Evolutionary conservation across 2,329 filamentous ascomycete genomes (phyloP), one percentile per base, ranked within the genome.

Genomic region (Beauveria varroae): DNA sequence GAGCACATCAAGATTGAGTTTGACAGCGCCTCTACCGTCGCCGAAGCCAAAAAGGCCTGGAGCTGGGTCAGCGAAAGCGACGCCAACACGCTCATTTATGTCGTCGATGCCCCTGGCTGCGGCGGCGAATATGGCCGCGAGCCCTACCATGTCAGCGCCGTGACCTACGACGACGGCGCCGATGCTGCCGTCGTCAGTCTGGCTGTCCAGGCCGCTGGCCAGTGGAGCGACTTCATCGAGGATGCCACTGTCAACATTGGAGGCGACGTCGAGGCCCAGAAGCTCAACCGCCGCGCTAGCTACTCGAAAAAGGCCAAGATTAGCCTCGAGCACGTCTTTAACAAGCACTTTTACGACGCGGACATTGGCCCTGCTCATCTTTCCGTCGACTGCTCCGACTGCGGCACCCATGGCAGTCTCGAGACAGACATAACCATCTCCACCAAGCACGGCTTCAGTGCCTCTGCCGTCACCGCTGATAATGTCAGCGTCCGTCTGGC

Each of bases 271-370:
- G 40, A 47, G 28, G 46, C 30, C 20, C 49, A 54, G 24, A 37
- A 47, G 57, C 49, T 59, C 3, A 24, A 7, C 61, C 49, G 51
- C 28, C 61, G 61, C 22, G 16, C 41, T 9, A 62, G 61, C 49
- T 58, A 59, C 56, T 49, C 50, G 20, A 58, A 62, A n/a, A 62
- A 62, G 49, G 56, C 52, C 56, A 62, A 62, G 61, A 58, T 62
- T 16, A 59, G 43, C 55, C 61, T 62, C 22, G 61, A 62, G 56
- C 61, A 51, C 56, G 26, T 26, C 55, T 62, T 59, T 24, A 62
- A 28, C 61, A 62, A 60, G 61, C 55, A 59, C 55, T 62, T 62
- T 22, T 62, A 62, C 61, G 55, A 62, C 40, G 56, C 61, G 5
- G 56, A 60, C 30, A 55, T 62, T 46, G 61, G 61, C 24, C 61